Base-by-base conservation (phyloP, 1,139 yeast species). In the Debaryomyces nepalensis region DNA sequence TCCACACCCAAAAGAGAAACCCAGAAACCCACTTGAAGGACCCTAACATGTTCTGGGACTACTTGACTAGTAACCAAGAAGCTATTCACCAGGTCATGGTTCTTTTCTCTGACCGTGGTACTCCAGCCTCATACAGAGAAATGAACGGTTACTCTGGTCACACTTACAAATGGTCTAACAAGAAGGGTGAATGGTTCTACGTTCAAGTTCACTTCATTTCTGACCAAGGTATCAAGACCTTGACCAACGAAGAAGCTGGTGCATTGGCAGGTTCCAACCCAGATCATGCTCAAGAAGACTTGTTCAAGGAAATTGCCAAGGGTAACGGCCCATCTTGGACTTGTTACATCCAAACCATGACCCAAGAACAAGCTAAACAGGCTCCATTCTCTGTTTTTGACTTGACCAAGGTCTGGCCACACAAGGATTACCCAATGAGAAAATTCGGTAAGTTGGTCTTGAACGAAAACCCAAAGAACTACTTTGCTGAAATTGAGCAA, bases 1-100 rank as follows among this genome's bases (percentile, higher is more conserved):
- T 88, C 60, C 96, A 88, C 75, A 85, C 96, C 26, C 88, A 82
- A 63, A 82, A 82, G 77, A 68, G 87, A 63, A 81, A 85, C 69
- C 95, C 95, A 37, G 81, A 86, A 68, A 87, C 95, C 39, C 86
- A 87, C 66, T 72, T 85, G 64, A 86, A 86, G 59, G 95, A 88
- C 63, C 79, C 87, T 18, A 75, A 80, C 64, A 78, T 79, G 83
- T 81, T 81, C 54, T 83, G 88, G 87, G 87, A 83, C 61, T 83
- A 80, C 61, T 71, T 81, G 63, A 70, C 77, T 40, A 64, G 74
- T 30, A 82, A 82, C 59, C 84, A 79, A 61, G 88, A 82, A 57
- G 71, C 85, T 15, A 67, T 77, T 44, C 89, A 83, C 59, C 87
- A 82, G 63, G 82, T 82, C 39, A 72, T 75, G 69, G 68, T 75